Percentiles rank a stretch among this genome's conserved stretches.
These are phyloP conservation scores for Trichoderma asperellum DNA, from an alignment of 2,329 filamentous ascomycete genomes.

Conservation along the genomic window DNA sequence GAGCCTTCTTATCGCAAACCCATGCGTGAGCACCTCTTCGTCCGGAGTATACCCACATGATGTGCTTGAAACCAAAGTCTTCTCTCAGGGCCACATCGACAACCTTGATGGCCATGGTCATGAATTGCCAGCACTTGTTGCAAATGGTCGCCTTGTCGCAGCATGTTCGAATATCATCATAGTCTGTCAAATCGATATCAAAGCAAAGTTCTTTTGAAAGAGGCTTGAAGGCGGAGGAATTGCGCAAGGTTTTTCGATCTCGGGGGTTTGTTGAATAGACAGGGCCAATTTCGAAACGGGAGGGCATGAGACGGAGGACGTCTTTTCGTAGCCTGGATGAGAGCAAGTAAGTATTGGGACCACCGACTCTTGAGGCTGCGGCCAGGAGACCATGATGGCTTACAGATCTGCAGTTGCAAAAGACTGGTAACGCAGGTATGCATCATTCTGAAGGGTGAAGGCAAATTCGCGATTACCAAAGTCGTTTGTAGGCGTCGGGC, in stretches of 20 bases:
- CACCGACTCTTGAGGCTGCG: background rate
- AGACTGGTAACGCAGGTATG: constrained; percentile 88
- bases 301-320: constrained; percentile 82
- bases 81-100: constrained; percentile 84
- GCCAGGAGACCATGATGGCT: constrained; percentile 11
- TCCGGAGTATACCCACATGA: constrained; percentile 98
- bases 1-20: constrained; percentile 90
- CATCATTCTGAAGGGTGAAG: constrained; percentile 90
- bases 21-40: constrained; percentile 96
- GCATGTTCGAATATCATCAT: constrained; percentile 94
- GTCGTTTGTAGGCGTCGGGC: constrained; percentile 80
- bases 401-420: constrained; percentile 59
- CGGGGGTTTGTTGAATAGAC: constrained; percentile 93
- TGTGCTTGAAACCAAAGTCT: constrained; percentile 95
- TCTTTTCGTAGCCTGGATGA: constrained; percentile 77
- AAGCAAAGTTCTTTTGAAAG: constrained; percentile 94
- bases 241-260: constrained; percentile 85
- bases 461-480: constrained; percentile 95
- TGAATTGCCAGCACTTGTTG: constrained; percentile 92
- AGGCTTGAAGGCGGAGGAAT: constrained; percentile 80
- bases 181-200: constrained; percentile 99
- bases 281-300: constrained; percentile 97
- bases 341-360: background rate
- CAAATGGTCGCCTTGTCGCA: constrained; percentile 94
- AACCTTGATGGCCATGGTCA: constrained; percentile 96